phyloP scores from a whole-genome alignment of 1,284 basidiomycete genomes.

The Tranzscheliella williamsii region DNA sequence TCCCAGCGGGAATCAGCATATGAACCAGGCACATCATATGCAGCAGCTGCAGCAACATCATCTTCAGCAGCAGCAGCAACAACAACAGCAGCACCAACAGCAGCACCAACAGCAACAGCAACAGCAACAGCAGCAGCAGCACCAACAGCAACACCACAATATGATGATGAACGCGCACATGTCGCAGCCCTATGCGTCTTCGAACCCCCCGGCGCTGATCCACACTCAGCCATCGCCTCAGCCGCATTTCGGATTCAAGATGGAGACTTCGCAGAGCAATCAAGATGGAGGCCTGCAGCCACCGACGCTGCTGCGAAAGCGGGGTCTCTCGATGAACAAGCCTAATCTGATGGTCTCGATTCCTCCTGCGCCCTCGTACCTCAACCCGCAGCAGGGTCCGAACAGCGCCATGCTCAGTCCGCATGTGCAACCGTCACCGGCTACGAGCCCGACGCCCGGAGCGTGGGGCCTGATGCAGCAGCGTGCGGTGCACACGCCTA shows the following conservation, averaged over 20 bases:
- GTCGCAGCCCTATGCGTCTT: too few species aligned
- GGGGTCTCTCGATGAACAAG: constrained; percentile 49
- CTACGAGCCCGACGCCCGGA: constrained; percentile 29
- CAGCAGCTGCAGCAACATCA: neutral
- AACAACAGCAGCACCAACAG: too few species aligned
- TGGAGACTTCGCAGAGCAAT: neutral
- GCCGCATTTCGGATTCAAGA: constrained; percentile 18
- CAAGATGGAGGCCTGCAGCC: constrained; percentile 6
- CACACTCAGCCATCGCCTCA: constrained; percentile 46
- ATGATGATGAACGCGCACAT: too few species aligned
- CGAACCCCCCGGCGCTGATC: constrained; percentile 30
- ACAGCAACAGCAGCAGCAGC: constrained; percentile 23
- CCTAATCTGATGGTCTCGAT: constrained; percentile 51
- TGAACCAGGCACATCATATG: too few species aligned
- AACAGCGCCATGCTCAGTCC: constrained; percentile 28
- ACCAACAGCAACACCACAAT: neutral
- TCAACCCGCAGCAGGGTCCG: constrained; percentile 27
- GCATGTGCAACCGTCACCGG: constrained; percentile 31
- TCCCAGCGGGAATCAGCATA: neutral
- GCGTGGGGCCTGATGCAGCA: constrained; percentile 54
- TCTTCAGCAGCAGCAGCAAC: constrained; percentile 20
- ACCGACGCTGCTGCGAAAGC: constrained; percentile 50
- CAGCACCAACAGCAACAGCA: constrained; percentile 1
- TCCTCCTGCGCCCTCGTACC: constrained; percentile 43
- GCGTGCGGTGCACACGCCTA: constrained; percentile 46